Evolutionary conservation across 352 stramenopile genomes (phyloP).

Genomic region (Globisporangium yorkense): DNA sequence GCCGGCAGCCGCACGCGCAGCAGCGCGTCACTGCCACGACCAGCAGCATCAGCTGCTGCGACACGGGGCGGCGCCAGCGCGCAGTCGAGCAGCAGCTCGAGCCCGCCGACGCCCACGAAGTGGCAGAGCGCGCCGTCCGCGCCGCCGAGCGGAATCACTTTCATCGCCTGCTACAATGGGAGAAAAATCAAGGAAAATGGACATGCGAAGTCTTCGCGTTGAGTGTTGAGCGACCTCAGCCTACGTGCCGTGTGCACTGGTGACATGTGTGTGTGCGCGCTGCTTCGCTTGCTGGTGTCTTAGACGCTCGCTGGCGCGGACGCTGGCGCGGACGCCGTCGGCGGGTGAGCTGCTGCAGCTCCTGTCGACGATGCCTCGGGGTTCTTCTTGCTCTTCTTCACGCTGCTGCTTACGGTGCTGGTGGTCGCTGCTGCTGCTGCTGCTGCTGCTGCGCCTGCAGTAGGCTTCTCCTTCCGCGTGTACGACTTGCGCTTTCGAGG

Average conservation of each 20-base stretch:
- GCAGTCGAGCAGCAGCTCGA: slow-evolving; percentile 79
- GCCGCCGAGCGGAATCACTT: slow-evolving; percentile 7
- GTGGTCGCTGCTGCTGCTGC: no score
- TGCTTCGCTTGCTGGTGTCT: no score
- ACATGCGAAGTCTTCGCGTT: no score
- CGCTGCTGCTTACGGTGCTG: not conserved
- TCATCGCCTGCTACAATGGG: not conserved
- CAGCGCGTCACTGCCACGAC: not conserved
- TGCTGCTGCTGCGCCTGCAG: slow-evolving; percentile 3
- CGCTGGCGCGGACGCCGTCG: no score
- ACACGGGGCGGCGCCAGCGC: slow-evolving; percentile 22
- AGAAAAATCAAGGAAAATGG: no score
- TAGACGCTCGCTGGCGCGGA: no score
- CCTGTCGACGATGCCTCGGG: not conserved
- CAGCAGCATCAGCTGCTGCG: not conserved
- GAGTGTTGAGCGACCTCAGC: no score
- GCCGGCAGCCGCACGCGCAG: slow-evolving; percentile 31
- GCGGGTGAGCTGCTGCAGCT: no score
- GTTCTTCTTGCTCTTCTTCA: slow-evolving; percentile 49
- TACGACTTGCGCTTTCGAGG: slow-evolving; percentile 67
- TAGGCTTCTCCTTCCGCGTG: slow-evolving; percentile 51
- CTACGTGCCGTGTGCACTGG: no score
- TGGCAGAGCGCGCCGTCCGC: slow-evolving; percentile 69
- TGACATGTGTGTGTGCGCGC: no score
- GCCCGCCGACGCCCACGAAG: slow-evolving; percentile 75